Evolutionary conservation across 768 basidiomycete genomes (phyloP), one percentile per base, ranked within the genome.

Genomic region (Kwoniella sp.): DNA sequence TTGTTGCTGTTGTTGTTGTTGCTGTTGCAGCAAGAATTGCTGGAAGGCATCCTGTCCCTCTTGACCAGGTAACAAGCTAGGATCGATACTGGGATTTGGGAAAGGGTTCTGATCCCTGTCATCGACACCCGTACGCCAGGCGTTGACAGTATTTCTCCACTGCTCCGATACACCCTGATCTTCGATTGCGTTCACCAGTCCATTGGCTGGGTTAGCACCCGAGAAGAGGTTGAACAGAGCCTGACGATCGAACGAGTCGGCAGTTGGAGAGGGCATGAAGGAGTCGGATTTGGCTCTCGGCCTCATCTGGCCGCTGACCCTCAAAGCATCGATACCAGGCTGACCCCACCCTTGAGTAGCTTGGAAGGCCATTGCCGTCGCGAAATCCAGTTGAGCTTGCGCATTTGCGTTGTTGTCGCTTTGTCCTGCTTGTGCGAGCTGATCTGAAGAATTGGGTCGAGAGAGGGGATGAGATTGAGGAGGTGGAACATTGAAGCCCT

Each of bases 271-370:
- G 23, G 68, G 58, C 68, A 70, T 67, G 34, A 61, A 67, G 9
- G 76, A 77, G 53, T 77, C 76, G n/a, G 76, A 77, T 58, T 77
- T 77, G 0, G 76, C 68, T 38, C 76, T 47, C 13, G 73, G 76
- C 51, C 76, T 65, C n/a, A 34, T 64, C 7, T 41, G 34, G 13
- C 31, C 45, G 11, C 45, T 58, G 7, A 58, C 52, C n/a, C 69
- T 47, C 22, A 70, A 52, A 2, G 61, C 67, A 11, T 63, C 61
- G 9, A 28, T 38, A 54, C 56, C 65, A 20, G 34, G 47, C 30
- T 63, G 47, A 11, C 29, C 58, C 68, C 68, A 73, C 12, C 58
- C 58, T 51, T 58, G 68, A 25, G 55, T 41, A 47, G 65, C 58
- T 53, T 66, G 61, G 34, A 55, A 58, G 3, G 61, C 53, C 65